These are phyloP conservation scores for Phytophthora idaei DNA, from an alignment of 352 stramenopile genomes.

Conservation along the genomic window DNA sequence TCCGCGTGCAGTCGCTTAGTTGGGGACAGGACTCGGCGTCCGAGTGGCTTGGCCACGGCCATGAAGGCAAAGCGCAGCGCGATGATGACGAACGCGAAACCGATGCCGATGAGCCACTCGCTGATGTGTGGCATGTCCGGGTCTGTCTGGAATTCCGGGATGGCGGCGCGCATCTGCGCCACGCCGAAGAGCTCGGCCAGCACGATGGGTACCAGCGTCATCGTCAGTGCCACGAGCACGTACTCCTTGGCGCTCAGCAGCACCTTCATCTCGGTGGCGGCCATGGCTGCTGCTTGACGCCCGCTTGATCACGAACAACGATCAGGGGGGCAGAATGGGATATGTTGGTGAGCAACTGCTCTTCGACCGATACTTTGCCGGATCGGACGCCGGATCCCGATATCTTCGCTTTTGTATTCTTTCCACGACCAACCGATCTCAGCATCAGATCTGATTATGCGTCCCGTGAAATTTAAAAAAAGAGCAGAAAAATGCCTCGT, in stretches of 20 bases:
- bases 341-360: slow-evolving; percentile 17
- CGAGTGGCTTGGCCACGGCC: slow-evolving; percentile 32
- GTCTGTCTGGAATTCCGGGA: slow-evolving; percentile 38
- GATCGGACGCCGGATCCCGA: slow-evolving; percentile 8
- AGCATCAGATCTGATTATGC: slow-evolving; percentile 19
- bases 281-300: slow-evolving; percentile 32
- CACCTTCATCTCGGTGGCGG: slow-evolving; percentile 43
- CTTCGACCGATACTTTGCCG: slow-evolving; percentile 3
- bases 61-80: slow-evolving; percentile 35
- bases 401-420: slow-evolving; percentile 9
- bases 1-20: slow-evolving; percentile 31
- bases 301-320: slow-evolving; percentile 8
- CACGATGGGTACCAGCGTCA: slow-evolving; percentile 37
- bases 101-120: slow-evolving; percentile 34
- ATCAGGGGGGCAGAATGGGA: slow-evolving; percentile 25
- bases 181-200: slow-evolving; percentile 41
- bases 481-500: too few species aligned
- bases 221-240: slow-evolving; percentile 36
- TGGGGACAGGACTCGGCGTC: slow-evolving; percentile 32
- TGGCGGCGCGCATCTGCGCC: slow-evolving; percentile 40
- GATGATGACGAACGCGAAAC: slow-evolving; percentile 36
- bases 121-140: slow-evolving; percentile 39
- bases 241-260: slow-evolving; percentile 42
- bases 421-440: neutral
- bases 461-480: too few species aligned